Base-by-base conservation (phyloP, 2,329 filamentous ascomycete species). In the Neopestalotiopsis rosae region DNA sequence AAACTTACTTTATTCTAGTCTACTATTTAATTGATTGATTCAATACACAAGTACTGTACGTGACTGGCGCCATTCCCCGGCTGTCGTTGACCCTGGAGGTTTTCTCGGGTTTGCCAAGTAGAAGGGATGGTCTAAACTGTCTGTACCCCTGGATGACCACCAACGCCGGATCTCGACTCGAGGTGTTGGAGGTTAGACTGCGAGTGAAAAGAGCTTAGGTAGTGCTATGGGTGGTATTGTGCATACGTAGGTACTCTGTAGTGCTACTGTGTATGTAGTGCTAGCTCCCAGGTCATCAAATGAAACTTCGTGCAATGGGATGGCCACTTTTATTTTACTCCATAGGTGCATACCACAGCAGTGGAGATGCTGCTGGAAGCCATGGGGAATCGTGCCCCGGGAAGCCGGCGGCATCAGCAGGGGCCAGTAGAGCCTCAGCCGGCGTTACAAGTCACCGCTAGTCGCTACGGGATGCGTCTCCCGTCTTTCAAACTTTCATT, bases 361-460 rank as follows among this genome's bases (percentile, higher is more conserved):
- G 45, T 52, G 45, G 45, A 20, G 45, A 52, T 28, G 24, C 9
- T 9, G 4, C 45, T n/a, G 17, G 45, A 52, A 20, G 45, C 45
- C 17, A 52, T 52, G 45, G 45, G 45, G 45, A 52, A 52, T 52
- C 45, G 45, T 24, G 45, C 45, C 45, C 45, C 45, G 45, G 45
- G 17, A n/a, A n/a, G n/a, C 45, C 45, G 45, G 45, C 45, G 45
- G 45, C 45, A 52, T 24, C 13, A 13, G 45, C n/a, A 52, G 14
- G 45, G 45, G 45, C 17, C 45, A 52, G 34, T 52, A 52, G 45
- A 52, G 45, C 45, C 45, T 52, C 45, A 52, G 45, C 45, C 45
- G 17, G 45, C 45, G 45, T 52, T 52, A n/a, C 45, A 52, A 52
- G 45, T 52, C 45, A 52, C 45, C 45, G 45, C 45, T 52, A 52